Percentiles rank a stretch among this genome's conserved stretches.
These are phyloP conservation scores for Halophytophthora batemanensis DNA, from an alignment of 352 stramenopile genomes.

Conservation along the genomic window DNA sequence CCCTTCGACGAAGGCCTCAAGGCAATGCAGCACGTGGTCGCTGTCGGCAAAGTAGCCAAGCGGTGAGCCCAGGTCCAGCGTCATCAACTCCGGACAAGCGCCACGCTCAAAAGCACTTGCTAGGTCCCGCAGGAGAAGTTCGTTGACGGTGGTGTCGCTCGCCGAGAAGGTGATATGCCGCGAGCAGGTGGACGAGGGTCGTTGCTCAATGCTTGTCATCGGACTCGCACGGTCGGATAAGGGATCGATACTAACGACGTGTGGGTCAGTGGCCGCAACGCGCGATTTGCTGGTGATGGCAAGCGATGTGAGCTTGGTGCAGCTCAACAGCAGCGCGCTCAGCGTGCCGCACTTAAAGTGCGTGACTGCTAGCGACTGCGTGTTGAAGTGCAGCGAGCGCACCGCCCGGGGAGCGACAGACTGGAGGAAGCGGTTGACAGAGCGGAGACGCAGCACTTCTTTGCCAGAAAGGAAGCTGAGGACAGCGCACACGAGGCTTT, in stretches of 20 bases:
- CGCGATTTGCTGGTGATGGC: conserved; percentile 46
- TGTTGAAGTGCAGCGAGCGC: conserved; percentile 40
- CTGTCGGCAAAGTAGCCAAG: conserved; percentile 58
- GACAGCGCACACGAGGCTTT: conserved; percentile 40
- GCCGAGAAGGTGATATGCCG: no score
- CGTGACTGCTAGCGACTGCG: conserved; percentile 18
- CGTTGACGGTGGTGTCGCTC: conserved; percentile 11
- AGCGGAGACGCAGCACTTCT: conserved; percentile 32
- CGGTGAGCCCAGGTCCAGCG: conserved; percentile 36
- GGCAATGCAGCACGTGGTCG: conserved; percentile 34
- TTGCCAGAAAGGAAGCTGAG: conserved; percentile 47
- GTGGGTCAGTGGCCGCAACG: no score
- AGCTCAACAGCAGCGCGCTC: conserved; percentile 29
- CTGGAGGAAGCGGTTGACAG: conserved; percentile 45
- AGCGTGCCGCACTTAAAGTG: conserved; percentile 27
- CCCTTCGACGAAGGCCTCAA: conserved; percentile 30
- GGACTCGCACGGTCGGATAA: no score
- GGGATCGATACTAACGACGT: no score
- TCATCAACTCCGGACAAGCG: conserved; percentile 31
- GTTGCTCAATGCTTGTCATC: no score
- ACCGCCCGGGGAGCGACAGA: conserved; percentile 36
- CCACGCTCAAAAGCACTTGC: conserved; percentile 23
- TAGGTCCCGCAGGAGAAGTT: conserved; percentile 22
- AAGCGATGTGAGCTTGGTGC: conserved; percentile 33
- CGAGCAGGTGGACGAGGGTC: no score